Base-by-base conservation (phyloP, 495 filamentous ascomycete genomes). In the Glarea lozoyensis region DNA sequence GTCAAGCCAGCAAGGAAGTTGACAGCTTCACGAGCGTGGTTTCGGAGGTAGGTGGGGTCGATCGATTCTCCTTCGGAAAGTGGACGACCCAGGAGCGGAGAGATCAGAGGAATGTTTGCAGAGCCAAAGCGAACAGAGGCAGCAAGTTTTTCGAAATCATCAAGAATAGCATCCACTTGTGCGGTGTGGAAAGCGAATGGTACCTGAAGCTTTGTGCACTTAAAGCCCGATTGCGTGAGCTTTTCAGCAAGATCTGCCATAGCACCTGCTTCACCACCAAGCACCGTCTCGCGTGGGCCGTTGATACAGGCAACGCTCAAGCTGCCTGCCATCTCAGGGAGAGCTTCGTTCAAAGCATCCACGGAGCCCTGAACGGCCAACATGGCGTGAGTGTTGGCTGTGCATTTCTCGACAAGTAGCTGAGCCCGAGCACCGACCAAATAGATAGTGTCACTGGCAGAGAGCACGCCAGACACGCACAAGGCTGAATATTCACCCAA, bases 181-280 rank as follows among this genome's bases (percentile, higher is more conserved):
- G 75, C 67, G 3, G 86, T 84, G 59, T 93, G 86, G 70, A 88
- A 92, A 11, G 86, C 86, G 43, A 79, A 89, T 22, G 82, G 81
- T 11, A 88, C 75, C 25, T 78, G 74, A 3, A 92, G 69, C 46
- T 76, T 77, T 0, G 73, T 84, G 52, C 69, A 79, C 57, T 84
- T 88, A 55, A 72, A 65, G 12, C 83, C 70, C 1, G 72, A 70
- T 35, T 66, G 61, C 15, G 59, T 64, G 13, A 88, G 72, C 21
- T 68, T 60, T 42, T 80, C 69, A 16, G 77, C 67, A 49, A 88
- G 61, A 10, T 65, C 51, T 20, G 75, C 62, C 10, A 87, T 77
- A 49, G 75, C 61, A 0, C 53, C 48, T 4, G 55, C 52, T 5
- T 60, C 47, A n/a, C 80, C 79, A 37, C 72, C 72, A 16, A 85